Conservation (phyloP, 331 rosid species). For the Ulmus americana region DNA sequence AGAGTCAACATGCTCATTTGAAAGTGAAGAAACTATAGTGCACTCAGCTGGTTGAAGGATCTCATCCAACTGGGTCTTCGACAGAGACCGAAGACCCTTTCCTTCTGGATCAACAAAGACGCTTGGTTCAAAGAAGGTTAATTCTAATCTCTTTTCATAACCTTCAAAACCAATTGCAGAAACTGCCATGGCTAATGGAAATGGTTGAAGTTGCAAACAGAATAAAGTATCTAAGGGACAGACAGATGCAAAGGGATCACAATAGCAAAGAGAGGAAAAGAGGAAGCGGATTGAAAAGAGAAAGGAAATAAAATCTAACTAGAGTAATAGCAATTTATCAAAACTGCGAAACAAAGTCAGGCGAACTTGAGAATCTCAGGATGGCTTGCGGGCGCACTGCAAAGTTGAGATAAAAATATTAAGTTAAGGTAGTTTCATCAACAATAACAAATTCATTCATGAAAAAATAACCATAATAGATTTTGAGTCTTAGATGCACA, state of each 20-base stretch:
- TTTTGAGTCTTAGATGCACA: neutral
- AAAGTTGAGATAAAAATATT: neutral
- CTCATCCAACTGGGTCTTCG: constrained; percentile 61
- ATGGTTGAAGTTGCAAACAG: neutral
- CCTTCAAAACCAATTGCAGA: constrained; percentile 95
- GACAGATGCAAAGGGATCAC: constrained; percentile 20
- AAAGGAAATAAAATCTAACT: constrained; percentile 18
- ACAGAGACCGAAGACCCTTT: constrained; percentile 60
- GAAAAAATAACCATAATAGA: neutral
- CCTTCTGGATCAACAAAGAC: constrained; percentile 66
- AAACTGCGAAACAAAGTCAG: constrained; percentile 19
- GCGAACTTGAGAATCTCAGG: constrained; percentile 42
- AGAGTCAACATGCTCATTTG: constrained; percentile 64
- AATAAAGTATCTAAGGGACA: neutral
- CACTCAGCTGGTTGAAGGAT: constrained; percentile 72
- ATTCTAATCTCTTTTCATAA: constrained; percentile 81
- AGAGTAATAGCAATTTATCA: constrained; percentile 13
- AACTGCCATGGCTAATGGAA: constrained; percentile 41
- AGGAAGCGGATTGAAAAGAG: constrained; percentile 52
- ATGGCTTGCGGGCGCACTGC: constrained; percentile 88
- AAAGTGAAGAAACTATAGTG: constrained; percentile 75
- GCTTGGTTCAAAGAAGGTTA: constrained; percentile 63
- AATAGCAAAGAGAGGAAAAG: constrained; percentile 34
- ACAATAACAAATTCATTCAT: neutral
- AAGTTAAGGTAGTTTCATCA: constrained; percentile 12